Evolutionary conservation across 2,329 filamentous ascomycete species (phyloP), one percentile per base, ranked within the genome.

Genomic region (Thyridium curvatum): DNA sequence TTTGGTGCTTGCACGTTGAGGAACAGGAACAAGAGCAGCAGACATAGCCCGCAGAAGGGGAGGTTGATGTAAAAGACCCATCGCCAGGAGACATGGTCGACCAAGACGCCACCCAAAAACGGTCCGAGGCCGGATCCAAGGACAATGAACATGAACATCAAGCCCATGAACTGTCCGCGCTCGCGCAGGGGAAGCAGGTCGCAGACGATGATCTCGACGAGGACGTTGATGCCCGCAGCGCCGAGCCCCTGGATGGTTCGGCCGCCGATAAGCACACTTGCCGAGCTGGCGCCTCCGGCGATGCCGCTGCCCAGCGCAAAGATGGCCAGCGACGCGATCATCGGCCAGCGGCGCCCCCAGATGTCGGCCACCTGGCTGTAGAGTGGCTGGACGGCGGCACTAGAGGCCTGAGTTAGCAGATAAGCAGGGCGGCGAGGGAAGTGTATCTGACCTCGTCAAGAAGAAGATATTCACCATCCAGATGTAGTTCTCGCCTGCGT

Each of bases 281-380:
- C 59, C 12, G 41, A 61, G 1, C 48, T 55, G 0, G 70, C 62
- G 2, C 54, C 61, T 1, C 67, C 71, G 18, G 56, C 60, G 8
- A 77, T 54, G 0, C 56, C 66, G 39, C 68, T 71, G 0, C 72
- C 72, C 3, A 71, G 42, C 0, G 58, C 56, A 44, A 75, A 75
- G 9, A 71, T 46, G 13, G 53, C 52, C 3, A 72, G 59, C 2
- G 64, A 50, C 3, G 48, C 34, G 12, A 71, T 54, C 30, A 60
- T 56, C 8, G 61, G 47, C 35, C 53, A 60, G 28, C 66, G 58
- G 4, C 71, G 56, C 3, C 72, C 71, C 44, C 66, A 74, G 14
- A 73, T 61, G 40, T 72, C 61, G 6, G 63, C 59, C 0, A 69
- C 41, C 46, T 73, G 68, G 1, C 66, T 67, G 39, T 62, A 69